A percentile compares a stretch with the other conserved stretches of the same genome.
Conservation (phyloP, 371 early-diverging fungal species). For the Apophysomyces sp. region DNA sequence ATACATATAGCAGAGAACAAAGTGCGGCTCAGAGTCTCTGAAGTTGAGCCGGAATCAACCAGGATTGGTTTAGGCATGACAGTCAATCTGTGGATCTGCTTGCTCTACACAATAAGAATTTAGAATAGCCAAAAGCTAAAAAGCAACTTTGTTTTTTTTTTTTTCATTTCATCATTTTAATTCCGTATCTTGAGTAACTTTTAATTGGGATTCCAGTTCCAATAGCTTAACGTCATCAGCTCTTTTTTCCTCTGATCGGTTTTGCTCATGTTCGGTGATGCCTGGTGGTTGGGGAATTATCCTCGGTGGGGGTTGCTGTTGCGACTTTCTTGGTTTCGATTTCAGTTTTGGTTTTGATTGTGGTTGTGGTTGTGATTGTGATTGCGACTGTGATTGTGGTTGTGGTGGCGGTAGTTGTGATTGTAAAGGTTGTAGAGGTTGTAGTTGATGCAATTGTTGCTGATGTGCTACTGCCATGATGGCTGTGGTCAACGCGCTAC, state of each 20-base stretch:
- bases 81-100: no score
- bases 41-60: no score
- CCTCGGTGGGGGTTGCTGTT: neutral
- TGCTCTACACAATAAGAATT: no score
- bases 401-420: neutral
- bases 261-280: neutral
- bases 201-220: slow-evolving; percentile 5
- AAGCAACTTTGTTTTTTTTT: no score
- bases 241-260: neutral
- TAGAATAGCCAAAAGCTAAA: no score
- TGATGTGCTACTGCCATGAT: slow-evolving; percentile 26
- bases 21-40: no score
- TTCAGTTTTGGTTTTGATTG: slow-evolving; percentile 5
- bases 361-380: slow-evolving; percentile 6
- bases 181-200: neutral
- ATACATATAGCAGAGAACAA: no score
- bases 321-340: no score
- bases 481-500: slow-evolving; percentile 30
- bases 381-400: slow-evolving; percentile 4
- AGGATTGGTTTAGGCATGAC: no score
- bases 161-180: neutral
- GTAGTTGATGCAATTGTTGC: slow-evolving; percentile 8
- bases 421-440: neutral
- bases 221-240: slow-evolving; percentile 2
- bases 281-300: neutral